Base-by-base conservation (phyloP, 148 eudicot species). In the Heliamphora exappendiculata region DNA sequence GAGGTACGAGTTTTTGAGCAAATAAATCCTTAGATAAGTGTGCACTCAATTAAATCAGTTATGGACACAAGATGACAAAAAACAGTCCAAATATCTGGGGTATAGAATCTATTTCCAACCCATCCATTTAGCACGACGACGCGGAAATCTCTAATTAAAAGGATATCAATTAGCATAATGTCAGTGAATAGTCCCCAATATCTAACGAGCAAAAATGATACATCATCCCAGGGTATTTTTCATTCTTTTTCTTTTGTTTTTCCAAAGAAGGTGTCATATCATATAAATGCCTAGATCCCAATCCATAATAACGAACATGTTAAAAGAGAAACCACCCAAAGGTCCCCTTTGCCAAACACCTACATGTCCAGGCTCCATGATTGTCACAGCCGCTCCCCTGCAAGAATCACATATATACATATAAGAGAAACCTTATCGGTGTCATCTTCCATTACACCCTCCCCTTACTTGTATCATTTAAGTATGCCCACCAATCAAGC, bases 321-420 rank as follows among this genome's bases (percentile, higher is more conserved):
- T 76, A 74, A 75, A 66, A 41, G 73, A 80, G 78, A 87, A 85
- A 83, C 81, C 84, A 89, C 70, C 72, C 79, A 84, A 82, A 80
- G 87, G 80, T 74, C 81, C 84, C 85, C 88, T 82, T 81, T 78
- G 85, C 80, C 82, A 82, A 85, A 87, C 89, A 93, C 97, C 94
- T 93, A 96, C 94, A 88, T 85, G 80, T 86, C 86, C 85, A 58
- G 91, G 86, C 88, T 89, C 96, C 98, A 82, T 76, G 89, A 82
- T 78, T 84, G 93, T 88, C 93, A 88, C 87, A 88, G 88, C 91
- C 81, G 84, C 83, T 78, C 91, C 89, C 99, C 99, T 96, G 99
- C 99, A 96, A 93, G 97, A 96, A 93, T 82, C 96, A 91, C 89
- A 94, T 90, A 89, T 86, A 86, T 91, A 83, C 75, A 85, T 88